Base-by-base conservation (phyloP, 2,329 filamentous ascomycete species). In the Aspergillus clavatus region DNA sequence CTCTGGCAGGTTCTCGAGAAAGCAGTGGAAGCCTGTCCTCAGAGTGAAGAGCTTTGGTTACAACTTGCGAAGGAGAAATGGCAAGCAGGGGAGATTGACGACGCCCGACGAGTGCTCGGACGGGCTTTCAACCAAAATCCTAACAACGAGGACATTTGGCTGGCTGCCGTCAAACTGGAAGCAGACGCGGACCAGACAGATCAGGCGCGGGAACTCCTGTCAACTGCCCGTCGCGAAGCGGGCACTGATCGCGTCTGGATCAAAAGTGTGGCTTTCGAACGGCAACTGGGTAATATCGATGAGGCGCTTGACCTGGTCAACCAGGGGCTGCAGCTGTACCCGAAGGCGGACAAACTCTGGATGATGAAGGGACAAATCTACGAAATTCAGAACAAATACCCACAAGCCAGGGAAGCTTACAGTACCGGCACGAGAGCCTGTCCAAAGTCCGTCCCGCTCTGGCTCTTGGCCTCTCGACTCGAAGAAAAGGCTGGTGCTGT, bases 281-380 rank as follows among this genome's bases (percentile, higher is more conserved):
- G 93, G 11, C 88, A 95, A 56, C 75, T 88, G 18, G 86, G 84
- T 45, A 85, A 93, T 57, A 76, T 76, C 21, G 88, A 95, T 38
- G 82, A 83, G 1, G 90, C 93, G 0, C 77, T 98, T 11, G 87
- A 94, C 59, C 82, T 98, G 8, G 87, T 87, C 35, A 88, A 90
- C 48, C 85, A 94, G 63, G 93, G 86, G 1, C 74, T 98, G 27
- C 84, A 90, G 54, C 78, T 88, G 7, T 98, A 95, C 72, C 91
- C 93, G 1, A 80, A 83, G 36, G 82, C 86, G 10, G 79, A 88
- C 42, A 97, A 97, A 70, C 77, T 98, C 19, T 96, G 91, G 85
- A 96, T 97, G 87, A 87, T 95, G 74, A 98, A 98, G 71, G 93
- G 94, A 0, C 93, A 98, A 64, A 93, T 97, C 51, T 98, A 98